Evolutionary conservation across 2,329 filamentous ascomycete genomes (phyloP).

Genomic region (Claviceps purpurea): DNA sequence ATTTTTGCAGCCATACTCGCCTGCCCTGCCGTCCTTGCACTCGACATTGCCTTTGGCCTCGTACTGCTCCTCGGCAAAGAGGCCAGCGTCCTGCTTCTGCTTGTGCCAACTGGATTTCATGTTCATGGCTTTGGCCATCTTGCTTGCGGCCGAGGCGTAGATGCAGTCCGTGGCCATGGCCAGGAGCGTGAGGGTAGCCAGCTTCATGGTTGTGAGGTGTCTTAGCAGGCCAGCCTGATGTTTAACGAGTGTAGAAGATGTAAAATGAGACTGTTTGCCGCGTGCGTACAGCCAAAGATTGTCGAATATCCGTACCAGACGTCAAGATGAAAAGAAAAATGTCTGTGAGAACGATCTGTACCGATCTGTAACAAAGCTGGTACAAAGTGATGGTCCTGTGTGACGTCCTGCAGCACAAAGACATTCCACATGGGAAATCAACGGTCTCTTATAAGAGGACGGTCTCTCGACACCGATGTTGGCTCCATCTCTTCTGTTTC

Average conservation of each 20-base stretch:
- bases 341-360: too few species aligned
- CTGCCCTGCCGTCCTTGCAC: conserved; percentile 5
- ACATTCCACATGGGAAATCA: not conserved
- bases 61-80: not conserved
- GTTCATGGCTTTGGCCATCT: not conserved
- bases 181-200: not conserved
- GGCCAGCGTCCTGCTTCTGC: not conserved
- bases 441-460: not conserved
- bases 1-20: conserved; percentile 20
- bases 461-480: not conserved
- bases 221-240: too few species aligned
- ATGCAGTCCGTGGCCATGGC: not conserved
- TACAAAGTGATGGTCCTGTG: not conserved
- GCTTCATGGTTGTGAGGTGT: not conserved
- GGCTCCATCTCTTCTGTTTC: not conserved
- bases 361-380: not conserved
- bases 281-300: not conserved
- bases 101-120: not conserved
- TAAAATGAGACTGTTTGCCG: too few species aligned
- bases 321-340: not conserved
- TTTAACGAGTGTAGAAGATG: too few species aligned
- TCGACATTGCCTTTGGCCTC: not conserved
- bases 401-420: not conserved
- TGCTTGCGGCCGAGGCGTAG: not conserved
- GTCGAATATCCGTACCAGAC: too few species aligned